Evolutionary conservation across 192 early-diverging fungal species (phyloP).

Genomic region (Entomortierella parvispora): DNA sequence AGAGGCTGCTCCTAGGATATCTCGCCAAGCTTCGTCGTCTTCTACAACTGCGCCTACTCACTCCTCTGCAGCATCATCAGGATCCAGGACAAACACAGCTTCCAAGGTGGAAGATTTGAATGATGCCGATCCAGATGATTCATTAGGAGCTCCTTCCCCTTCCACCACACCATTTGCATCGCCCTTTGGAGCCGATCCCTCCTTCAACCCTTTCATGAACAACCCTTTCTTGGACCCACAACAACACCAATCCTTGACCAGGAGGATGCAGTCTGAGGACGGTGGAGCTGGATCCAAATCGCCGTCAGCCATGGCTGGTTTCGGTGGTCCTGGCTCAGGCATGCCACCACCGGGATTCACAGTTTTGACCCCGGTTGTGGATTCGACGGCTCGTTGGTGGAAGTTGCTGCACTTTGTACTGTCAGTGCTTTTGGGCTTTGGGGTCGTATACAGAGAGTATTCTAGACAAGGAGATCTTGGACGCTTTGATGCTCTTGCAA

Average conservation of each 20-base stretch:
- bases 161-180: not conserved
- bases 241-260: slow-evolving; percentile 32
- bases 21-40: not conserved
- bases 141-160: slow-evolving; percentile 54
- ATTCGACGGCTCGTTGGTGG: slow-evolving; percentile 58
- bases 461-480: slow-evolving; percentile 27
- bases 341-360: slow-evolving; percentile 44
- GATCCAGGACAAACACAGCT: slow-evolving; percentile 2
- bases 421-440: slow-evolving; percentile 55
- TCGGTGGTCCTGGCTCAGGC: slow-evolving; percentile 11
- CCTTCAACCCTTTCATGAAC: slow-evolving; percentile 28
- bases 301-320: slow-evolving; percentile 14
- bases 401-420: slow-evolving; percentile 59
- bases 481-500: slow-evolving; percentile 36
- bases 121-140: slow-evolving; percentile 61
- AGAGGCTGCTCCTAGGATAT: too few species aligned
- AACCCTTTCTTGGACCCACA: slow-evolving; percentile 24
- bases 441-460: slow-evolving; percentile 52
- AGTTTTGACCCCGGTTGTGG: slow-evolving; percentile 36
- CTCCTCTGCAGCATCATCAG: too few species aligned
- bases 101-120: slow-evolving; percentile 11
- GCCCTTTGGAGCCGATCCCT: slow-evolving; percentile 3
- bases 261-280: slow-evolving; percentile 27
- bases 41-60: not conserved
- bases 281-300: slow-evolving; percentile 8